phyloP scores from a whole-genome alignment of 352 stramenopile genomes.

The Pythium phragmitis region DNA sequence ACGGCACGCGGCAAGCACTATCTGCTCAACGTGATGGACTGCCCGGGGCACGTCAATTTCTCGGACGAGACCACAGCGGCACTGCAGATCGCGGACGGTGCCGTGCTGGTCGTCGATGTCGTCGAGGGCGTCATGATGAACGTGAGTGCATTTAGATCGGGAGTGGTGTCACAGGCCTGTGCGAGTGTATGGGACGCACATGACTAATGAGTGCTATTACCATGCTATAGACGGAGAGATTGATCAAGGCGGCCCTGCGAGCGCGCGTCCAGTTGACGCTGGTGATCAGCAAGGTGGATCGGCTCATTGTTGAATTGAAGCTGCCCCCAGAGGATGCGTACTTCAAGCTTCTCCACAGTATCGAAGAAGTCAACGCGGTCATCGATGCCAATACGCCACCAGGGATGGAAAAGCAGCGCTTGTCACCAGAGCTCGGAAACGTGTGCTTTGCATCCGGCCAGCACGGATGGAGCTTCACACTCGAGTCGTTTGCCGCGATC shows the following conservation, averaged over 20 bases:
- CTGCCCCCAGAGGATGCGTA: slow-evolving; percentile 97
- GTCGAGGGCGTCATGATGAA: slow-evolving; percentile 98
- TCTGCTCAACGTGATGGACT: slow-evolving; percentile 96
- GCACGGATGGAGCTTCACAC: slow-evolving; percentile 97
- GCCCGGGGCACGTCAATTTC: slow-evolving; percentile 97
- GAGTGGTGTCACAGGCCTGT: background rate
- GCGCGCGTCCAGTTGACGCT: slow-evolving; percentile 91
- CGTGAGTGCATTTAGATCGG: slow-evolving; percentile 31
- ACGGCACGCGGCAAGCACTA: slow-evolving; percentile 95
- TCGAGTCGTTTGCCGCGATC: slow-evolving; percentile 93
- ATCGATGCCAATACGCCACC: slow-evolving; percentile 69
- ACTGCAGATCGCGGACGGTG: slow-evolving; percentile 93
- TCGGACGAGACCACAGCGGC: slow-evolving; percentile 94
- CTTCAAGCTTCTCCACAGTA: slow-evolving; percentile 96
- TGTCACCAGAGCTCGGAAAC: slow-evolving; percentile 95
- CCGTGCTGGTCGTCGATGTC: slow-evolving; percentile 95
- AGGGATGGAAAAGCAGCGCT: slow-evolving; percentile 40
- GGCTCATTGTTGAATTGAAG: slow-evolving; percentile 98
- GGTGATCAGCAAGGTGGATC: slow-evolving; percentile 98
- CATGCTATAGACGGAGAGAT: slow-evolving; percentile 87
- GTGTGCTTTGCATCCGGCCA: slow-evolving; percentile 96
- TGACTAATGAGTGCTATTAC: background rate
- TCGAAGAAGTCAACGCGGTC: slow-evolving; percentile 96
- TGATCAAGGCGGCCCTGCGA: slow-evolving; percentile 91
- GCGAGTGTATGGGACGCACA: background rate